Evolutionary conservation across 2,329 filamentous ascomycete species (phyloP), one percentile per base, ranked within the genome.

Genomic region (Fusarium sp.): DNA sequence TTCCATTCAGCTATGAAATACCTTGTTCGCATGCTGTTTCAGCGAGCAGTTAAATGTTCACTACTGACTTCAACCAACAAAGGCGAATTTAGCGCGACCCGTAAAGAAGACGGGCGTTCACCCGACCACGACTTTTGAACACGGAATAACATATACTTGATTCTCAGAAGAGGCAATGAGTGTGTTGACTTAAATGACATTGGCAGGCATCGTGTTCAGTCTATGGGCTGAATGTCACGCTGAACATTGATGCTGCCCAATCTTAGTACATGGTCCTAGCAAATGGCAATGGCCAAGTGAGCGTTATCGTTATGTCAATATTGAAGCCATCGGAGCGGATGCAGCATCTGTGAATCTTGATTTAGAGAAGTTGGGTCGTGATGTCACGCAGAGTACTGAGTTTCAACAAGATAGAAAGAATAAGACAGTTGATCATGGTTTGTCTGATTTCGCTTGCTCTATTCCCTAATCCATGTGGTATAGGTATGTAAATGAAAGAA

Each of bases 141-240:
- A 54, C 12, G 13, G 15, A 3, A 9, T 21, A 4, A 0, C 2
- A 40, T 3, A n/a, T n/a, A n/a, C n/a, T n/a, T n/a, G n/a, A n/a
- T n/a, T n/a, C n/a, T n/a, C n/a, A n/a, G n/a, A n/a, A n/a, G n/a
- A n/a, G n/a, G n/a, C n/a, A n/a, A n/a, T n/a, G n/a, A n/a, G n/a
- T n/a, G n/a, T n/a, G n/a, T n/a, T n/a, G n/a, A n/a, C n/a, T n/a
- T n/a, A n/a, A n/a, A n/a, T n/a, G n/a, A n/a, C n/a, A n/a, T n/a
- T n/a, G n/a, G n/a, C n/a, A n/a, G n/a, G n/a, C n/a, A n/a, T n/a
- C n/a, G n/a, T n/a, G n/a, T 42, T 54, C 33, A 28, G 33, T 6
- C 35, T 28, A 9, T 18, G 25, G 35, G 10, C 10, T 30, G 19
- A 8, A n/a, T 40, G 15, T 10, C 4, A 30, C 23, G 11, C 16